Conservation (phyloP, 441 rosid genomes). For the Omphalea diandra region DNA sequence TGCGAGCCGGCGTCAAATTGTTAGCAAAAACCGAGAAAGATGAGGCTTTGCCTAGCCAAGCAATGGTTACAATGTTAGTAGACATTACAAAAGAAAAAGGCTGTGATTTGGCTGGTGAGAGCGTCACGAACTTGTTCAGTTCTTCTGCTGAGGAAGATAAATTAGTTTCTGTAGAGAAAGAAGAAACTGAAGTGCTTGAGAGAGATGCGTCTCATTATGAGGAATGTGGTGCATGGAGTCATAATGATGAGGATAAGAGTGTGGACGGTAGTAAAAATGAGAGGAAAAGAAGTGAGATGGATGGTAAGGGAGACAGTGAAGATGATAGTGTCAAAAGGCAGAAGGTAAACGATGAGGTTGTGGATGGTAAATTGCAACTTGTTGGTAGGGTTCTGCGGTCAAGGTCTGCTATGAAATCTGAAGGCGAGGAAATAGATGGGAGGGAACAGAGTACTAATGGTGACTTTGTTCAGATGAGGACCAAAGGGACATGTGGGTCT, state of each 20-base stretch:
- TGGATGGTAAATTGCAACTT: slow-evolving; percentile 25
- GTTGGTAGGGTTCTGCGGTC: slow-evolving; percentile 58
- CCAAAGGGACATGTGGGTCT: slow-evolving; percentile 10
- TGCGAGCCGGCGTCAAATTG: slow-evolving; percentile 37
- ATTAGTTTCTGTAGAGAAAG: slow-evolving; percentile 3
- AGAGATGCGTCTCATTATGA: slow-evolving; percentile 16
- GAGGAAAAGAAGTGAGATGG: slow-evolving; percentile 30
- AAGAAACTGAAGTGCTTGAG: slow-evolving; percentile 13
- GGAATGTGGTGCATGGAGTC: slow-evolving; percentile 25
- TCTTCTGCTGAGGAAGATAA: slow-evolving; percentile 17
- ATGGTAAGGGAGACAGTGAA: slow-evolving; percentile 23
- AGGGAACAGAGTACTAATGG: slow-evolving; percentile 17
- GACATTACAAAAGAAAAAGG: slow-evolving; percentile 16
- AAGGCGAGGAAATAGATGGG: slow-evolving; percentile 14
- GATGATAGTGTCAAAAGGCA: slow-evolving; percentile 31
- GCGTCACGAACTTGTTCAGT: slow-evolving; percentile 3
- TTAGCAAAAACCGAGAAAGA: slow-evolving; percentile 28
- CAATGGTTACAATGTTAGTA: slow-evolving; percentile 18
- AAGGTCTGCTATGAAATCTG: slow-evolving; percentile 28
- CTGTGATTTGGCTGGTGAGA: slow-evolving; percentile 24
- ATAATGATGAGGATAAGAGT: slow-evolving; percentile 14
- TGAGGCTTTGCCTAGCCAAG: slow-evolving; percentile 22
- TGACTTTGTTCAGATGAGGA: neutral
- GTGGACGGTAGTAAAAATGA: slow-evolving; percentile 17
- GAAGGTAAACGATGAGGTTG: slow-evolving; percentile 22